Base-by-base conservation (phyloP, 352 stramenopile genomes). In the Phytophthora vignae region DNA sequence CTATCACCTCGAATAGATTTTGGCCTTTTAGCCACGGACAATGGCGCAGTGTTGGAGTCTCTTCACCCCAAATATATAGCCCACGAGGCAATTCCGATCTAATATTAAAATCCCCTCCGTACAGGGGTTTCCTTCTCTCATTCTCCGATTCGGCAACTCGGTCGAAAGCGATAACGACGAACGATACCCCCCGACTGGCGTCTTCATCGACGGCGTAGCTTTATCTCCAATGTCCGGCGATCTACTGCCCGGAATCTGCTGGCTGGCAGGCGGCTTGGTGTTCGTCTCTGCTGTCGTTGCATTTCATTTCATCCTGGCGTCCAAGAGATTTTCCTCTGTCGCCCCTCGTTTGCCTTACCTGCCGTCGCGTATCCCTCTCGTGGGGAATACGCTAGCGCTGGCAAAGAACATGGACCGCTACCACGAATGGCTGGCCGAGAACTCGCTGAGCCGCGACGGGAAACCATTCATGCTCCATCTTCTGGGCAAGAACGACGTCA, bases 361-460 rank as follows among this genome's bases (percentile, higher is more conserved):
- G n/a, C 64, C 58, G 25, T 90, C 82, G 15, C 44, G 21, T 33
- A 70, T 67, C 4, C 88, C 87, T 21, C 60, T 81, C 11, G 10
- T 90, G n/a, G 82, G 54, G 10, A 60, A 88, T 50, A 9, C 85
- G 4, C 33, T 82, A 1, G 76, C 77, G 31, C 61, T 90, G 12
- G 38, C 54, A 14, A 49, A 29, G 10, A 46, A 60, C 5, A 33
- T 60, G 54, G 33, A 14, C 38, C 33, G 54, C 33, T 60, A 60
- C 11, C 55, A 62, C 21, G 19, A 52, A 4, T 62, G 55, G 55
- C 21, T 62, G 15, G 14, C 29, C 25, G 55, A 38, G 3, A 38
- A 62, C 33, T n/a, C 14, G 1, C 10, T 60, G 29, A 40, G 6
- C 6, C 61, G 52, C 19, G 61, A 68, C 6, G 52, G 61, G 1